Base-by-base conservation (phyloP, 176 grass and related monocot species). In the Saccharum officinarum region DNA sequence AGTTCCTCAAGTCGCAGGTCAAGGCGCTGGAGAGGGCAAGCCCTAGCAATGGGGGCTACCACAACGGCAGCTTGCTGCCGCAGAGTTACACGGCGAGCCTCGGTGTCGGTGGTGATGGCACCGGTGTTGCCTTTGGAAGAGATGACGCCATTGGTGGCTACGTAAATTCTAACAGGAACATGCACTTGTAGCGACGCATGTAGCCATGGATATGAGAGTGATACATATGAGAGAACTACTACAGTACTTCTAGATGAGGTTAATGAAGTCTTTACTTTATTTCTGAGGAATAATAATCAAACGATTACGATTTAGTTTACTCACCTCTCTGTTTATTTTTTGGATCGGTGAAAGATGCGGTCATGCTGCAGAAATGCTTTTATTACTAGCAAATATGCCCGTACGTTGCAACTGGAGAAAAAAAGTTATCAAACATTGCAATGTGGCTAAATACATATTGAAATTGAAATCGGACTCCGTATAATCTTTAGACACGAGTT, bases 1-100 rank as follows among this genome's bases (percentile, higher is more conserved):
- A 82, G 85, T 97, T 97, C 85, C 83, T 97, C 86, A 95, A 95
- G 86, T 75, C 90, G 25, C 95, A 97, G 87, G 84, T 97, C 78
- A 68, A 92, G 67, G 64, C 78, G 1, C 65, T 97, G 31, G 79
- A 83, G 25, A 59, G 47, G 12, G n/a, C 76, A 31, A 76, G 45
- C 82, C 57, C 65, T 78, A 15, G 75, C 22, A 30, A 20, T 13
- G 6, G 18, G 13, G 23, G 17, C 37, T 55, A 38, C 77, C 41
- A 82, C 55, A 71, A 12, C 20, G 30, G 74, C 22, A 26, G 80
- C 31, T 76, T 74, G 15, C 17, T 68, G 20, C n/a, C 69, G 40
- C 86, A 89, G 13, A 37, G 45, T 33, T 81, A 78, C 82, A 9
- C 9, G 36, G 82, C 33, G 22, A 40, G 36, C 66, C 8, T 50